These are phyloP conservation scores for Candida sithepensis DNA, from an alignment of 805 yeast genomes.

Conservation along the genomic window DNA sequence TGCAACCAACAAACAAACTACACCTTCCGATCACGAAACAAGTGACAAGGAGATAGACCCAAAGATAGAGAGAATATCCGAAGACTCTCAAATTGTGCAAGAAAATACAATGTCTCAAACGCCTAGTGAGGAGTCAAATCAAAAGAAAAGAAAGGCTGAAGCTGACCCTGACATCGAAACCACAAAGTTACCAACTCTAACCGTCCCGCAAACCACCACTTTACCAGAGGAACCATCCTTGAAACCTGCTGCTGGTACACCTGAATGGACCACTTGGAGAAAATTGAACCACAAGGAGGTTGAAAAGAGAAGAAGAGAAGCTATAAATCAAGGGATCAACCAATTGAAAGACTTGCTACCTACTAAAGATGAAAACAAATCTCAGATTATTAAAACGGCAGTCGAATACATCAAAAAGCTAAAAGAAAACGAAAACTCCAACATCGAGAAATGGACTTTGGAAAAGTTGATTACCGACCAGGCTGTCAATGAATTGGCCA, in stretches of 20 bases:
- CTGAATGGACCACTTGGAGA: conserved; percentile 80
- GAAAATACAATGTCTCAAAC: neutral
- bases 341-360: conserved; percentile 77
- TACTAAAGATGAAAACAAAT: conserved; percentile 81
- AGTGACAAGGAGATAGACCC: neutral
- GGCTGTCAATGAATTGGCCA: conserved; percentile 78
- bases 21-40: neutral
- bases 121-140: neutral
- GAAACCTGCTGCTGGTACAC: conserved; percentile 70
- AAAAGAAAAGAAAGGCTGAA: conserved; percentile 1
- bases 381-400: conserved; percentile 83
- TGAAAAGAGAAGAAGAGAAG: conserved; percentile 87
- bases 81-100: neutral
- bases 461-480: conserved; percentile 92
- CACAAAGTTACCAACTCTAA: conserved; percentile 17
- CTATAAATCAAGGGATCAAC: conserved; percentile 82
- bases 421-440: conserved; percentile 84
- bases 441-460: conserved; percentile 91
- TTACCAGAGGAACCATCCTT: conserved; percentile 13
- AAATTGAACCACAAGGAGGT: conserved; percentile 94
- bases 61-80: neutral
- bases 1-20: neutral
- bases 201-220: conserved; percentile 20
- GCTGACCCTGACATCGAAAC: conserved; percentile 1
- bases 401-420: conserved; percentile 87